Base-by-base conservation (phyloP, 257 asterid genomes). In the Rehmannia glutinosa region DNA sequence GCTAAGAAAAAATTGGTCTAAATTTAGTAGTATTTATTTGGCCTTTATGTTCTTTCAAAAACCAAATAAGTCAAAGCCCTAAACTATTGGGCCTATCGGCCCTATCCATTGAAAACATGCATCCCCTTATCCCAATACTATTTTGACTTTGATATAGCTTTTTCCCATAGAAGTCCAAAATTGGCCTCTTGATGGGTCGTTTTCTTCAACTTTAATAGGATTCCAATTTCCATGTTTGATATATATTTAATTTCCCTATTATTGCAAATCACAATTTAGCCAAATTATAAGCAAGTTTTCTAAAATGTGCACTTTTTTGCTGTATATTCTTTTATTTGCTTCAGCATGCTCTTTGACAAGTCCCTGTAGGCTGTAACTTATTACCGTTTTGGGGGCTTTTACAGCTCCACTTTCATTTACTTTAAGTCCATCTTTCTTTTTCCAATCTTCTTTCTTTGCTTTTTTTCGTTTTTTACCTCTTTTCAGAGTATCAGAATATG, bases 291-390 rank as follows among this genome's bases (percentile, higher is more conserved):
- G 21, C 36, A 35, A 59, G 32, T 16, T 20, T 11, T 17, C 32
- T 23, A 30, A 5, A 3, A 0, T 36, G 19, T 38, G 42, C 53
- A 39, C 49, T 50, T 56, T 60, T 60, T 2, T 2, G 13, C 47
- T 52, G 64, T 53, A 70, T 12, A 46, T 3, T 68, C 62, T 63
- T 67, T 50, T 7, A 17, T 69, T 41, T 30, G 43, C 78, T 64
- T 70, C 63, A 45, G 75, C 80, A 80, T 73, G 77, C 70, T 64
- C 49, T 51, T 53, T 70, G 77, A 66, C 74, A 70, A 76, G 77
- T 64, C 74, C 42, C 73, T 73, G 56, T n/a, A n/a, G n/a, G n/a
- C n/a, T n/a, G n/a, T 57, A 53, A 45, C 35, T 66, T 19, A 68
- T 73, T 59, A 50, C 74, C 30, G 28, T 68, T 56, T 73, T 61